Evolutionary conservation across 1,139 yeast species (phyloP), one percentile per base, ranked within the genome.

Genomic region (Scheffersomyces titani): DNA sequence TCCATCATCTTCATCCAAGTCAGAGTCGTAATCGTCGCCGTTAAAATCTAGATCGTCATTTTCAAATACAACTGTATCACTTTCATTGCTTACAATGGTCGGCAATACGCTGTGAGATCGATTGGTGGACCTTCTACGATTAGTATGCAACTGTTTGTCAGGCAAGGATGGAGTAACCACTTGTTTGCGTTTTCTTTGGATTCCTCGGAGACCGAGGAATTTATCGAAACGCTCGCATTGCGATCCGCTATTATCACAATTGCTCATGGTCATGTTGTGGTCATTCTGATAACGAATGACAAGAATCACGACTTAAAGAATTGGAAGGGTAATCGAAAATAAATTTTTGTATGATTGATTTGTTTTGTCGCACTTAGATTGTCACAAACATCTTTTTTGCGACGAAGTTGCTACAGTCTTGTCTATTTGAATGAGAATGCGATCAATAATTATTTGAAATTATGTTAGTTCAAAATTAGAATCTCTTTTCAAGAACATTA

Each of bases 61-160:
- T 20, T 11, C 24, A 45, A 19, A 24, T 45, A 46, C 13, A 19
- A 45, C 30, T 24, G 18, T 19, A 51, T 55, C 19, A 55, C 61
- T 44, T 56, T 47, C 24, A 55, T 51, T 19, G 54, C 57, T 6
- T 55, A 52, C 44, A 49, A 58, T 22, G n/a, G 52, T 48, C 40
- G 46, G 54, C 56, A 57, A 52, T 45, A 52, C 40, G 36, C 52
- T 21, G 20, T 52, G 44, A 55, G 55, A 20, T 51, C 40, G 9
- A 16, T 9, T 7, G 40, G 16, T 9, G 3, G 49, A 46, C 2
- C n/a, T 11, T 46, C 49, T 46, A n/a, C 49, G 49, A 46, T 46
- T 30, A 11, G 16, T 7, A 30, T 6, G 3, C 40, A 30, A 16
- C 9, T 30, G 13, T 30, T 30, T 30, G 40, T 30, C 16, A 30